Percentiles rank a stretch among this genome's conserved stretches.
phyloP scores from a whole-genome alignment of 2,329 filamentous ascomycete genomes.

The Trichoderma lentiforme region DNA sequence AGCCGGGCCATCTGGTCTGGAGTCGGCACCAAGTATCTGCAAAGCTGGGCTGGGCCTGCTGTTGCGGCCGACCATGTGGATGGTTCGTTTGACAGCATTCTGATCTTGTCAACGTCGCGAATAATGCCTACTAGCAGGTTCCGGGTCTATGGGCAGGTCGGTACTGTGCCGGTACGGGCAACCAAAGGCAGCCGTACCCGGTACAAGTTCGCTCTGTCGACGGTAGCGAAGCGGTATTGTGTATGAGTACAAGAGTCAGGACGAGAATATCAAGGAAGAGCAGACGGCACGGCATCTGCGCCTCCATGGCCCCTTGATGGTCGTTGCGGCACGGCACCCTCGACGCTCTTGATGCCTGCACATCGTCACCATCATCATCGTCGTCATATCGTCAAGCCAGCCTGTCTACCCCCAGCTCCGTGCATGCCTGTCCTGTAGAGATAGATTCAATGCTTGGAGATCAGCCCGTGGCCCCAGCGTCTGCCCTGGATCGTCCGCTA shows the following conservation, averaged over 20 bases:
- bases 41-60: neutral
- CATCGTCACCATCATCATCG: neutral
- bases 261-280: neutral
- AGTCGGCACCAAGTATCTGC: neutral
- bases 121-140: neutral
- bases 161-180: neutral
- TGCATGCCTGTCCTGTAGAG: neutral
- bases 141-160: too few relatives aligned
- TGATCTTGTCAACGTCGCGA: neutral
- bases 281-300: neutral
- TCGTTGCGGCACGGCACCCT: neutral
- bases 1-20: neutral
- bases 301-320: neutral
- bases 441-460: neutral
- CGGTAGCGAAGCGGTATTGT: neutral
- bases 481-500: constrained; percentile 19
- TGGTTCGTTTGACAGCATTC: neutral
- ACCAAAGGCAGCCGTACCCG: neutral
- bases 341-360: neutral
- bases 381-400: neutral
- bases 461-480: constrained; percentile 2
- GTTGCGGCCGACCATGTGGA: neutral
- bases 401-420: neutral
- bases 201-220: neutral
- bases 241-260: neutral